phyloP scores from a whole-genome alignment of 2,329 filamentous ascomycete species.

The Calonectria fujianensis region DNA sequence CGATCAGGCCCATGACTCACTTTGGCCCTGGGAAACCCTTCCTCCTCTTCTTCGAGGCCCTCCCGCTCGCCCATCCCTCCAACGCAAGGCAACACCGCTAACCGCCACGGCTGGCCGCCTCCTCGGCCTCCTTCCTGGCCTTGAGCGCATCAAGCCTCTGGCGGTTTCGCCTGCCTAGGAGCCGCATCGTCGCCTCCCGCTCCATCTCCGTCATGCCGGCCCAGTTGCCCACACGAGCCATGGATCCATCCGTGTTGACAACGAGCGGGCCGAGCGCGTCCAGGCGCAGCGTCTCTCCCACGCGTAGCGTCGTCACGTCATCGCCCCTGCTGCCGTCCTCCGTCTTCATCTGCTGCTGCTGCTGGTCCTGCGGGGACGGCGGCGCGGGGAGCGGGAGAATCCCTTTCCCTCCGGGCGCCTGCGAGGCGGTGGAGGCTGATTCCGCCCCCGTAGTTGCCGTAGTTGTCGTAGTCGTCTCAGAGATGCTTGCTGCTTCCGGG shows the following conservation, averaged over 20 bases:
- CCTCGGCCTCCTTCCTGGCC: slow-evolving; percentile 45
- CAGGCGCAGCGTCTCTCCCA: slow-evolving; percentile 70
- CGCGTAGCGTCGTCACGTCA: slow-evolving; percentile 52
- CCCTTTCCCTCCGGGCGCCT: slow-evolving; percentile 7
- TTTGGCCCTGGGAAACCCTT: not conserved
- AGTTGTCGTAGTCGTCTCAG: not conserved
- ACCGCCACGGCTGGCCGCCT: slow-evolving; percentile 32
- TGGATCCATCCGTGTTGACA: slow-evolving; percentile 82
- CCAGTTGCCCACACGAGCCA: slow-evolving; percentile 85
- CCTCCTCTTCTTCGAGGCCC: not conserved
- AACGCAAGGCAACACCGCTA: not conserved
- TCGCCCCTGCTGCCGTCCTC: slow-evolving; percentile 44
- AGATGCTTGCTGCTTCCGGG: not conserved
- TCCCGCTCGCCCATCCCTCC: not conserved
- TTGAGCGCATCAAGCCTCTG: slow-evolving; percentile 73
- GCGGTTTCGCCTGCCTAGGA: slow-evolving; percentile 82
- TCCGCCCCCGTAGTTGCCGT: not conserved
- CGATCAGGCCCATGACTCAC: not conserved
- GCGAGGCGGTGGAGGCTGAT: slow-evolving; percentile 16
- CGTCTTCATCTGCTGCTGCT: not conserved
- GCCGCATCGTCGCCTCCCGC: slow-evolving; percentile 78
- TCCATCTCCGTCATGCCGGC: slow-evolving; percentile 81
- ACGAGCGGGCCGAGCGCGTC: slow-evolving; percentile 84
- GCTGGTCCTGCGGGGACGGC: slow-evolving; percentile 37
- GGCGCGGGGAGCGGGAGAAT: slow-evolving; percentile 55